Evolutionary conservation across 2,329 filamentous ascomycete genomes (phyloP), one percentile per base, ranked within the genome.

Genomic region (Hypoxylon sp.): DNA sequence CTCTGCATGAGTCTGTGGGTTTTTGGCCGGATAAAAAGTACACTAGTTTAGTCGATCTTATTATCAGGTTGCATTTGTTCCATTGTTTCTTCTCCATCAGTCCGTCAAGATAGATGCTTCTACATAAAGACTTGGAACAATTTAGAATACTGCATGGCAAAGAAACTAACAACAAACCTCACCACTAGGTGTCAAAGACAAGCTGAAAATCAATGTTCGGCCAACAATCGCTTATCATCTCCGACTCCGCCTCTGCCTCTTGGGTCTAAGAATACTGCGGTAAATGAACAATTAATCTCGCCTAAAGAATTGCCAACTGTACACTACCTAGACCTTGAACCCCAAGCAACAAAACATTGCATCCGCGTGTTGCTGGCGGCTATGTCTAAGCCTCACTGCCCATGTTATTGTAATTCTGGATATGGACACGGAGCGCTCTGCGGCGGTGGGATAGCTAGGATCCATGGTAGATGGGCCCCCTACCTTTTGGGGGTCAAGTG

Each of bases 11-110:
- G 67, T 46, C 65, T 61, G 66, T 71, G 69, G 70, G 64, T 68
- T 70, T 64, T 68, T 55, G 46, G 60, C 62, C 70, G 69, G 70
- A 60, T 71, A 70, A 72, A 72, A 50, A 64, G 56, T 52, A 63
- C 36, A n/a, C n/a, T n/a, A n/a, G n/a, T n/a, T n/a, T 20, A 20
- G 67, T 58, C 52, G 58, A 71, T 70, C 65, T 64, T 57, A 33
- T 24, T 59, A 38, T 50, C 54, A 59, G 50, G 56, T 66, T 22
- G 61, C 56, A 65, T 50, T 28, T 40, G 50, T 58, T 36, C 54
- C 49, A 52, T 38, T 60, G 49, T 30, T 67, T 53, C 53, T 55
- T 40, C 36, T 40, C 36, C 36, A 40, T 8, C 36, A 44, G 52
- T 65, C 58, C 54, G 63, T 68, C 52, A 9, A 65, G 60, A 64